Conservation (phyloP, 2,329 filamentous ascomycete species). For the Gnomoniopsis sp. region DNA sequence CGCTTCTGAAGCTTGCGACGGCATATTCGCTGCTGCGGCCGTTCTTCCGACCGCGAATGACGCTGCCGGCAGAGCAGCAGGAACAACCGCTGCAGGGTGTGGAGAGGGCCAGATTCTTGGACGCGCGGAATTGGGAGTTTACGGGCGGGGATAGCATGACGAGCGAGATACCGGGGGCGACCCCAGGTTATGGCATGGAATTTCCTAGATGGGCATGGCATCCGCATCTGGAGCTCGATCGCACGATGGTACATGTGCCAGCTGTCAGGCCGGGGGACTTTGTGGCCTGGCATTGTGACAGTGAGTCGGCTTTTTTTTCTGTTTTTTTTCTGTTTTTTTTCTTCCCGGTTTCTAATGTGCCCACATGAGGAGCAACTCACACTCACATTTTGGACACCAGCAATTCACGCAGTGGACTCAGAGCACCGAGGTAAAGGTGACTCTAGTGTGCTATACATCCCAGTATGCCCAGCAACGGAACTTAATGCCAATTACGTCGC, state of each 20-base stretch:
- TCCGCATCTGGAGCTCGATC: conserved; percentile 64
- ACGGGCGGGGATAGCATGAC: conserved; percentile 42
- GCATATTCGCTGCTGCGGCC: conserved; percentile 80
- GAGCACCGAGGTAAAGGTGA: conserved; percentile 69
- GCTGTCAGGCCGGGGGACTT: conserved; percentile 69
- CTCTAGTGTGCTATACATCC: conserved; percentile 86
- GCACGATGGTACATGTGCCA: conserved; percentile 71
- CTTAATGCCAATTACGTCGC: conserved; percentile 68
- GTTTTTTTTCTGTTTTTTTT: not conserved
- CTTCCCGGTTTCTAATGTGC: not conserved
- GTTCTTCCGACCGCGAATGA: conserved; percentile 60
- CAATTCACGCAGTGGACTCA: conserved; percentile 80
- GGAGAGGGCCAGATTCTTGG: conserved; percentile 36
- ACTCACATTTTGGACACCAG: conserved; percentile 20
- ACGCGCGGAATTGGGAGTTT: conserved; percentile 57
- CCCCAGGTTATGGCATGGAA: conserved; percentile 67
- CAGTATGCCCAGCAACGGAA: conserved; percentile 76
- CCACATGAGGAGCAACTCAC: no score
- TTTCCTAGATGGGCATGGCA: conserved; percentile 56
- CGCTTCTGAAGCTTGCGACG: conserved; percentile 70
- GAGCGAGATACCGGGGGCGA: conserved; percentile 65
- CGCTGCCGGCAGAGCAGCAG: conserved; percentile 24
- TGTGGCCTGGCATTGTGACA: conserved; percentile 80
- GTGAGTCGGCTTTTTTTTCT: not conserved
- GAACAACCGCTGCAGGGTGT: not conserved